phyloP scores from a whole-genome alignment of 768 basidiomycete species.

The Mycena kentingensis region DNA sequence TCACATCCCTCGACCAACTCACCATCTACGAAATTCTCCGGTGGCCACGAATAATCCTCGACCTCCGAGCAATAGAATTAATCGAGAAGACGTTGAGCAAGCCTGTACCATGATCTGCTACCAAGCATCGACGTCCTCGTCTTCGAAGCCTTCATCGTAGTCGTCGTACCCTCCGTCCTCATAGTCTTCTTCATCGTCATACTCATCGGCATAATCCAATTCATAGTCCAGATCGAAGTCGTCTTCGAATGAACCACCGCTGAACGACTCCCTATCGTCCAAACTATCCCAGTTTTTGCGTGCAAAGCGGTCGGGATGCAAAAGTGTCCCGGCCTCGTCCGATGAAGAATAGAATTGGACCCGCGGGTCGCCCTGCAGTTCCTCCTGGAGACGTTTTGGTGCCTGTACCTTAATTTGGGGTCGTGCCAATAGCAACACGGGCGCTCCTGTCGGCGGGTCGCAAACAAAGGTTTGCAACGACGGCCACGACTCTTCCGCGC shows the following conservation, averaged over 20 bases:
- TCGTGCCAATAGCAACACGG: no score
- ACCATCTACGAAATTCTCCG: conserved; percentile 82
- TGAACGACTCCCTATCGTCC: conserved; percentile 2
- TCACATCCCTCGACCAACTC: conserved; percentile 64
- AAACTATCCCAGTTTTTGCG: not conserved
- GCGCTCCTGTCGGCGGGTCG: not conserved
- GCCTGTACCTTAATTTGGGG: no score
- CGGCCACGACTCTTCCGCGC: conserved; percentile 12
- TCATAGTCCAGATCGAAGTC: conserved; percentile 5
- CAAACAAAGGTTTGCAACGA: conserved; percentile 9
- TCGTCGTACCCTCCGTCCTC: conserved; percentile 21
- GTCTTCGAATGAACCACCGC: not conserved
- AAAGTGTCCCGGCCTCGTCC: conserved; percentile 4
- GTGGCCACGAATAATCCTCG: conserved; percentile 81
- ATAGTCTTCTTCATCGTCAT: conserved; percentile 17
- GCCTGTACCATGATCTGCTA: conserved; percentile 25
- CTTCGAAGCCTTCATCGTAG: conserved; percentile 18
- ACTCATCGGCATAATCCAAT: conserved; percentile 11
- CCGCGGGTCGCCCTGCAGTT: no score
- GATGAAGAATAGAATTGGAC: no score
- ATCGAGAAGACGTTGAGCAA: conserved; percentile 68
- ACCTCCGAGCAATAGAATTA: conserved; percentile 78
- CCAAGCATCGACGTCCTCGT: no score
- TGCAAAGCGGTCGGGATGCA: conserved; percentile 6
- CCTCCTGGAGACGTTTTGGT: no score